Evolutionary conservation across 2,329 filamentous ascomycete species (phyloP), one percentile per base, ranked within the genome.

Genomic region (Penicillium sp.): DNA sequence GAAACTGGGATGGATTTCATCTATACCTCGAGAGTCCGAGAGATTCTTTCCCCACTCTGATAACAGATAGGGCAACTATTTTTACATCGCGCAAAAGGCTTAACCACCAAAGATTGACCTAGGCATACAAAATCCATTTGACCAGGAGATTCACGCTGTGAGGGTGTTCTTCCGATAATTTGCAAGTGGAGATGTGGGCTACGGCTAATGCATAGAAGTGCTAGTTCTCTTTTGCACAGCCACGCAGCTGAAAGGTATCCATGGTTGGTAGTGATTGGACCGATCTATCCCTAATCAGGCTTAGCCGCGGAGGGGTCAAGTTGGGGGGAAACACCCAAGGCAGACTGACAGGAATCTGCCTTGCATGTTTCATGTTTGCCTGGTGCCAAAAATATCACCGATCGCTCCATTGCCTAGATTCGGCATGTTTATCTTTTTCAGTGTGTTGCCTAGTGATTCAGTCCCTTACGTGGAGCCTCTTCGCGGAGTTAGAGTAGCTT

Each of bases 211-310:
- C 37, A 37, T 52, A 45, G 49, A 37, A 42, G 52, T 44, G 39
- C 56, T 57, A 57, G 55, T 45, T 54, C 44, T 51, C 61, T 54
- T 66, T 53, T 53, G 66, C 68, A 70, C 68, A 70, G 68, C 68
- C 68, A 68, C 68, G 56, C 58, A 66, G 65, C 66, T 67, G 63
- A 63, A 60, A 56, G 60, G 56, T 58, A 61, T 54, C 50, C 46
- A 52, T 49, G 44, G 58, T 66, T 47, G 37, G 56, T 63, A 57
- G 57, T 51, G 53, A 54, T 62, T 56, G 43, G 5, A 45, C 49
- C 53, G 26, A 49, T 58, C 57, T 56, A 63, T 57, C 49, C 59
- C 59, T 14, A 10, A 53, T 61, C 6, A 1, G 52, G 59, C 26
- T 43, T 54, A 45, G 45, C 21, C 53, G 58, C 53, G 51, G 54